phyloP scores from a whole-genome alignment of 495 filamentous ascomycete species.

The Aspergillus cristatus region DNA sequence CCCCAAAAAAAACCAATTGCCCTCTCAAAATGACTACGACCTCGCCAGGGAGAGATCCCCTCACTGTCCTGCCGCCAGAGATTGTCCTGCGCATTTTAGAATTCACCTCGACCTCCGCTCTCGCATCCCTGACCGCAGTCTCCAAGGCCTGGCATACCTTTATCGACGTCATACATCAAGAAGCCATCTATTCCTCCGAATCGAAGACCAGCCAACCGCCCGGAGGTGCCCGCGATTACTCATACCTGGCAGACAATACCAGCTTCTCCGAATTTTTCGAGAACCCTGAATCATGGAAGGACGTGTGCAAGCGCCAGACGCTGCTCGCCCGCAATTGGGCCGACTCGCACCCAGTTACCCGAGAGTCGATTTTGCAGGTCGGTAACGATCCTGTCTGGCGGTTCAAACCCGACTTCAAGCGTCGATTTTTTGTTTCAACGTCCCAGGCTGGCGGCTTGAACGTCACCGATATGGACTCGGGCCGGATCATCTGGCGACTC shows the following conservation, averaged over 20 bases:
- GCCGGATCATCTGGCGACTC: constrained; percentile 25
- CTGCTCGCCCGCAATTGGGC: constrained; percentile 30
- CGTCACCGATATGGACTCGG: constrained; percentile 32
- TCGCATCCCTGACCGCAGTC: constrained; percentile 24
- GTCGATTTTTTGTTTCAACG: constrained; percentile 29
- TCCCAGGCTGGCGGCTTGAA: constrained; percentile 30
- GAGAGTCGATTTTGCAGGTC: constrained; percentile 27
- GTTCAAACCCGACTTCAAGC: constrained; percentile 31
- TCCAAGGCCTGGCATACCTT: constrained; percentile 32
- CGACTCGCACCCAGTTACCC: constrained; percentile 13
- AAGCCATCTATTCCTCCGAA: constrained; percentile 28
- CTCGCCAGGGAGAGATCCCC: constrained; percentile 23
- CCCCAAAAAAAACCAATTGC: too few relatives aligned
- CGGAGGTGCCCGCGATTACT: constrained; percentile 14
- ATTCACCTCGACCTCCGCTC: constrained; percentile 21
- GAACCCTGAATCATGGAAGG: constrained; percentile 25
- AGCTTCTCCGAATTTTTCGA: constrained; percentile 19
- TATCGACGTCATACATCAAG: constrained; percentile 33
- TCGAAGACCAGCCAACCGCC: constrained; percentile 16
- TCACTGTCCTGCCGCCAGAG: constrained; percentile 26
- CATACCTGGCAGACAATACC: constrained; percentile 10
- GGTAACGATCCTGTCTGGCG: constrained; percentile 33
- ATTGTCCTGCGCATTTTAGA: constrained; percentile 29
- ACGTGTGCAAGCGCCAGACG: constrained; percentile 28
- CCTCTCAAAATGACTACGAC: constrained; percentile 9